Percentiles rank a stretch among this genome's conserved stretches.
Conservation (phyloP, 2,329 filamentous ascomycete species). For the Venturia oleaginea region DNA sequence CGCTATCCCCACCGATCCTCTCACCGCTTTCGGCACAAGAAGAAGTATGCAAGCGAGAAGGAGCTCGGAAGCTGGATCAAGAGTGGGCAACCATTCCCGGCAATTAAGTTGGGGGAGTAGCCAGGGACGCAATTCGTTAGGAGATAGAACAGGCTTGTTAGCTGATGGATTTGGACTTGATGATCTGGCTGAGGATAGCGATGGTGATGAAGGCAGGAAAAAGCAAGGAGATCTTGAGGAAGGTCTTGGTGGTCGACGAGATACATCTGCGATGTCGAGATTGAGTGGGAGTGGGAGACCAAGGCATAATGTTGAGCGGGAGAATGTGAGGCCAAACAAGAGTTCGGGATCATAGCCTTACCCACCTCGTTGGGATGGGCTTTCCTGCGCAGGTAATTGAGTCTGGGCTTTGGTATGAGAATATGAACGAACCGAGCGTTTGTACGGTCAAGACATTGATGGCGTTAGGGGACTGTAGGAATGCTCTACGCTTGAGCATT, state of each 20-base stretch:
- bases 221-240: slow-evolving; percentile 11
- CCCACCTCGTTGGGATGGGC: neutral
- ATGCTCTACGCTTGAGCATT: neutral
- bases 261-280: neutral
- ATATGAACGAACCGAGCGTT: neutral
- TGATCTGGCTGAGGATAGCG: slow-evolving; percentile 64
- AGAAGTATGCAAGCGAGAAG: slow-evolving; percentile 86
- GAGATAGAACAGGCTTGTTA: slow-evolving; percentile 75
- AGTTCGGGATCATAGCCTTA: neutral
- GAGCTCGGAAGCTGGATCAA: slow-evolving; percentile 46
- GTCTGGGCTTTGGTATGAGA: neutral
- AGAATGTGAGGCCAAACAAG: slow-evolving; percentile 3
- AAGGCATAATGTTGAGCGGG: slow-evolving; percentile 5
- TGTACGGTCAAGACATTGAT: neutral
- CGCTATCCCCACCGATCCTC: slow-evolving; percentile 80
- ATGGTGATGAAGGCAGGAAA: slow-evolving; percentile 23
- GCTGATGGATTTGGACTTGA: slow-evolving; percentile 64
- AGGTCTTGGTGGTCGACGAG: slow-evolving; percentile 3
- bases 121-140: slow-evolving; percentile 24
- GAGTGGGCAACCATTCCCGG: slow-evolving; percentile 46
- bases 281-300: slow-evolving; percentile 15
- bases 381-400: neutral
- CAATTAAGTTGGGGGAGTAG: slow-evolving; percentile 45
- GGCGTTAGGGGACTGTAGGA: neutral
- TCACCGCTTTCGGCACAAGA: slow-evolving; percentile 81